Evolutionary conservation across 2,329 filamentous ascomycete genomes (phyloP), one percentile per base, ranked within the genome.

Genomic region (Fonsecaea erecta): DNA sequence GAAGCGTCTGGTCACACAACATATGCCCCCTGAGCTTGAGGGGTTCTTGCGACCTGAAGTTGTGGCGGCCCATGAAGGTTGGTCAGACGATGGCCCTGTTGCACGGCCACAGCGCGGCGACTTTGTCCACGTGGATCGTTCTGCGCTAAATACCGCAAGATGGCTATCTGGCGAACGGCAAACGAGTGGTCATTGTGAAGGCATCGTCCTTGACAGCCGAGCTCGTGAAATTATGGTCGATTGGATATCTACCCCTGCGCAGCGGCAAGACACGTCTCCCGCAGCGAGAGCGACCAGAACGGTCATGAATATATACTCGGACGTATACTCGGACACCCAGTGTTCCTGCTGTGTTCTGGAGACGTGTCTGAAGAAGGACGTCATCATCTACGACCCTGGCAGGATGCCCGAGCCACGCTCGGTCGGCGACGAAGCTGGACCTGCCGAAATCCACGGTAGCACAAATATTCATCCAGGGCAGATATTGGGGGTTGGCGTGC

Each of bases 141-240:
- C 77, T 28, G 83, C 83, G 61, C 73, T 88, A 46, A 77, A 81
- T 24, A 77, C 79, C 53, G 84, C 84, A 1, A 76, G 77, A 21
- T 87, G 85, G 84, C 78, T 80, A 61, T 82, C 78, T 62, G 84
- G 84, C 5, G 77, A 77, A 28, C 86, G 83, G 70, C 79, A 82
- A 57, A 51, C 78, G 80, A n/a, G 81, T 81, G 56, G 74, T 74
- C 14, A 81, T 52, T 21, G 83, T 0, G 75, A 81, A 24, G 86
- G 85, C 28, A 79, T 82, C 9, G 81, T 88, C 0, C 79, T 87
- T 18, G 79, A 82, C 40, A 80, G 83, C 3, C 78, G 81, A 21
- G 75, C 81, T 5, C 72, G 78, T 21, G 75, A 75, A 11, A 74
- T 85, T 18, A 77, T 80, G 58, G 79, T 87, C 2, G 76, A 80